A percentile compares a stretch with the other conserved stretches of the same genome.
Conservation (phyloP, 1,284 basidiomycete genomes). For the Afroboletus lepidellus region DNA sequence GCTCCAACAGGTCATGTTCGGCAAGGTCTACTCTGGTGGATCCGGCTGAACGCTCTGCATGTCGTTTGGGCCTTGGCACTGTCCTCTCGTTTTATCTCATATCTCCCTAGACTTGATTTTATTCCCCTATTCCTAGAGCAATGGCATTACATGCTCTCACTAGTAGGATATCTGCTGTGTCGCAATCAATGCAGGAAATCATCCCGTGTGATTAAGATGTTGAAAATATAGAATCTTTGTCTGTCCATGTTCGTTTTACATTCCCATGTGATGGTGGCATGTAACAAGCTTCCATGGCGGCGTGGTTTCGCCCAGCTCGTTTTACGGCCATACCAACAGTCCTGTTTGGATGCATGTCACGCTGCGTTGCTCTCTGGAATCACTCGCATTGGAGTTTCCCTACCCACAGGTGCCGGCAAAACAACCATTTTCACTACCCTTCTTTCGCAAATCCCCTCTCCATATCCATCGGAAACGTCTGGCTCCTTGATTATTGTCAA, state of each 20-base stretch:
- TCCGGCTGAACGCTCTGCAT: conserved; percentile 26
- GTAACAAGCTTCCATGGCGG: background rate
- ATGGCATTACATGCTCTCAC: conserved; percentile 26
- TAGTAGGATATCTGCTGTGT: conserved; percentile 18
- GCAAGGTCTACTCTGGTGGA: conserved; percentile 93
- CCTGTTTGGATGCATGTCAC: conserved; percentile 80
- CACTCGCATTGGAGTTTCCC: conserved; percentile 86
- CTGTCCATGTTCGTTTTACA: no score
- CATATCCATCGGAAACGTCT: conserved; percentile 43
- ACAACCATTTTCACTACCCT: conserved; percentile 89
- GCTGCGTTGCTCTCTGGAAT: conserved; percentile 62
- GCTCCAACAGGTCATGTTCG: conserved; percentile 88
- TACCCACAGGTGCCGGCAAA: conserved; percentile 92
- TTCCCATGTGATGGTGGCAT: background rate
- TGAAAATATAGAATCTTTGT: no score
- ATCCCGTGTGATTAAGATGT: no score
- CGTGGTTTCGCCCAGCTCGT: conserved; percentile 16
- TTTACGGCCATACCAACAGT: conserved; percentile 88
- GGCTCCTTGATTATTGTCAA: conserved; percentile 84
- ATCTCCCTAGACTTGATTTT: conserved; percentile 37
- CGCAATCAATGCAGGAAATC: conserved; percentile 20
- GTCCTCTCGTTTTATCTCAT: conserved; percentile 35
- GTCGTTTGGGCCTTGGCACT: conserved; percentile 29
- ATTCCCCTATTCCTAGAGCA: conserved; percentile 27
- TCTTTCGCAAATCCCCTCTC: conserved; percentile 57